phyloP scores from a whole-genome alignment of 2,329 filamentous ascomycete genomes.

The Microdochium paspali region DNA sequence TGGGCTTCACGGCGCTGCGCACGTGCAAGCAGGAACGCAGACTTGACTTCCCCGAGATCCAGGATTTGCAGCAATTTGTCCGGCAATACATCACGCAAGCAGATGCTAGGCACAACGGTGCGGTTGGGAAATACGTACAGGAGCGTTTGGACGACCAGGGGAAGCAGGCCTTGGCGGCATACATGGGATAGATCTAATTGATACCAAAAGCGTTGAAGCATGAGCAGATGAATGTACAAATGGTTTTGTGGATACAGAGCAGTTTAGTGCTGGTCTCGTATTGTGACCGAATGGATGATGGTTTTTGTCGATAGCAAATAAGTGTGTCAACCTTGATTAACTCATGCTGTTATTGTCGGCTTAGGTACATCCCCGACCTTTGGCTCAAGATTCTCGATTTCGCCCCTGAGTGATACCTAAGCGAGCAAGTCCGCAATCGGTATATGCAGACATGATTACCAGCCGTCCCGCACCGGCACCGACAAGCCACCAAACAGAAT shows the following conservation, averaged over 20 bases:
- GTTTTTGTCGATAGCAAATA: too few relatives aligned
- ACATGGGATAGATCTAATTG: conserved; percentile 22
- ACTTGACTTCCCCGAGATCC: conserved; percentile 82
- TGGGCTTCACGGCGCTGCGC: conserved; percentile 88
- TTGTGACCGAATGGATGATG: too few relatives aligned
- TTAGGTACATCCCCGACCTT: too few relatives aligned
- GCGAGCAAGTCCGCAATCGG: too few relatives aligned
- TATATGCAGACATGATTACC: too few relatives aligned
- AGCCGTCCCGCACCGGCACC: too few relatives aligned
- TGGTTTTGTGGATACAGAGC: neutral
- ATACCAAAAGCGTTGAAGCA: neutral
- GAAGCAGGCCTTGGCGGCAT: conserved; percentile 40
- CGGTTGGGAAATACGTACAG: conserved; percentile 60
- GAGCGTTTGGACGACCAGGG: conserved; percentile 59
- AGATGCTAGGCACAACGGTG: conserved; percentile 62
- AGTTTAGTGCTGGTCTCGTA: too few relatives aligned
- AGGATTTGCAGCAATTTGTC: conserved; percentile 79
- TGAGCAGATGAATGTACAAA: neutral
- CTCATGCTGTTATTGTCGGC: too few relatives aligned
- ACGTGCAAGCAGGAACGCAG: conserved; percentile 67
- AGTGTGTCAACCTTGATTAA: too few relatives aligned
- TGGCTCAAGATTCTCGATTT: too few relatives aligned
- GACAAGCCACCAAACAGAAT: too few relatives aligned
- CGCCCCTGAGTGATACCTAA: too few relatives aligned
- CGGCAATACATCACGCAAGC: conserved; percentile 67